Evolutionary conservation across 139 green algal species (phyloP), one percentile per base, ranked within the genome.

Genomic region (Haematococcus sp.): DNA sequence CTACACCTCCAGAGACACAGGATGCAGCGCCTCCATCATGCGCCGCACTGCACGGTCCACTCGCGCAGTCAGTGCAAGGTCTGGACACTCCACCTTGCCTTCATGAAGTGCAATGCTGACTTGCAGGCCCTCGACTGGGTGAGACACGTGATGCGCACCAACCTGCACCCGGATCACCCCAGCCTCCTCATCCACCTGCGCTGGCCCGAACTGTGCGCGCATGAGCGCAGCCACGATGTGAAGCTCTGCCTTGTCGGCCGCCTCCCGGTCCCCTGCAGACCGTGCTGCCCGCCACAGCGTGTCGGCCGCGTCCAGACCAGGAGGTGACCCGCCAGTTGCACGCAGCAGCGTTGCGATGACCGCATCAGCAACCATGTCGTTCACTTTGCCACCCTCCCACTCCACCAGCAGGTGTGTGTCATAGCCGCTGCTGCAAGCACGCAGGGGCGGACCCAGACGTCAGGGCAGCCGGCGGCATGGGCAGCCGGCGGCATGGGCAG

Each of bases 311-410:
- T 28, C 25, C 58, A 65, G 11, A n/a, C 58, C n/a, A 28, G n/a
- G n/a, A 16, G 28, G 58, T 30, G 25, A 11, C 40, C 56, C 17
- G 32, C 59, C 34, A 19, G 60, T 55, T 52, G 91, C 81, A 82
- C 93, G 85, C 69, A 99, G 82, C 61, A 98, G 71, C 30, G 96
- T 80, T 0, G 94, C 95, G 20, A 98, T 81, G 23, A 98, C 87
- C 1, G 94, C 92, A 75, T 99, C 96, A 17, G 93, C 94, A 4
- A 99, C 76, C 73, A 94, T 93, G 86, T 99, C 96, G 0, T 71
- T 81, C 3, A 92, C 74, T 0, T 83, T 75, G 28, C 94, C 92
- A n/a, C 87, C 88, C 67, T 91, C 74, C 96, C 96, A 99, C 83
- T 98, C 86, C 52, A 99, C 61, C 63, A 97, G 63, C 5, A 93